Conservation (phyloP, 1,284 basidiomycete genomes). For the Sporisorium iseilematis-ciliati region DNA sequence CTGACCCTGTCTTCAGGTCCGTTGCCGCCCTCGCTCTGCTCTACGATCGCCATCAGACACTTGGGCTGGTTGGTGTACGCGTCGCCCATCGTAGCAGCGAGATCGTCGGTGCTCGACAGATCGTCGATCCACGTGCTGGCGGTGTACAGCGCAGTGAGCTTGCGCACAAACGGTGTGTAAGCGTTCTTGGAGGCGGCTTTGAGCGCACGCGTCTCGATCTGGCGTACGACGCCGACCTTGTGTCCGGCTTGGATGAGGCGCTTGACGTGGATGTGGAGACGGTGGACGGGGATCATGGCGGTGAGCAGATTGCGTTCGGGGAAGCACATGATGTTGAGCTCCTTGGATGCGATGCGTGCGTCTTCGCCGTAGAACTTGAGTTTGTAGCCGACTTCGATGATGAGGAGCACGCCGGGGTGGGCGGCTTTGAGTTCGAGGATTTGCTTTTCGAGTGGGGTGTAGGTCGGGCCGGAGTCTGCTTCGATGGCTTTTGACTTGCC, state of each 20-base stretch:
- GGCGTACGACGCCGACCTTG: slow-evolving; percentile 91
- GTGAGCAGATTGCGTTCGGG: slow-evolving; percentile 82
- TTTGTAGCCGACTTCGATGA: slow-evolving; percentile 77
- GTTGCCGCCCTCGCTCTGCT: slow-evolving; percentile 75
- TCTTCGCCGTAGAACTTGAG: slow-evolving; percentile 88
- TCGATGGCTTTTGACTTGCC: slow-evolving; percentile 44
- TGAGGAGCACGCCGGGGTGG: slow-evolving; percentile 80
- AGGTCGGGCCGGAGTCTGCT: slow-evolving; percentile 66
- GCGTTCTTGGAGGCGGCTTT: slow-evolving; percentile 78
- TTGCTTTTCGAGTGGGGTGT: slow-evolving; percentile 70
- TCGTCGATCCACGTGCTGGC: slow-evolving; percentile 87
- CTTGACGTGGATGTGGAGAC: slow-evolving; percentile 82
- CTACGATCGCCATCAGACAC: slow-evolving; percentile 73
- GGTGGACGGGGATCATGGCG: slow-evolving; percentile 84
- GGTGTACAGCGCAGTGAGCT: slow-evolving; percentile 85
- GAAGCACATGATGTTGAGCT: slow-evolving; percentile 83
- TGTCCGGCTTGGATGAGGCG: slow-evolving; percentile 84
- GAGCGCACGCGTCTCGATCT: slow-evolving; percentile 90
- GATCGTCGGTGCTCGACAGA: slow-evolving; percentile 75
- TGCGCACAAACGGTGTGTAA: slow-evolving; percentile 79
- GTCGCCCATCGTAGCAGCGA: slow-evolving; percentile 15
- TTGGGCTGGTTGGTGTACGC: slow-evolving; percentile 48
- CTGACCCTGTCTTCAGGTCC: slow-evolving; percentile 75
- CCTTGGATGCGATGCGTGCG: slow-evolving; percentile 84
- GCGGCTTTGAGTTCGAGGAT: slow-evolving; percentile 61